Base-by-base conservation (phyloP, 257 asterid genomes). In the Catharanthus roseus region DNA sequence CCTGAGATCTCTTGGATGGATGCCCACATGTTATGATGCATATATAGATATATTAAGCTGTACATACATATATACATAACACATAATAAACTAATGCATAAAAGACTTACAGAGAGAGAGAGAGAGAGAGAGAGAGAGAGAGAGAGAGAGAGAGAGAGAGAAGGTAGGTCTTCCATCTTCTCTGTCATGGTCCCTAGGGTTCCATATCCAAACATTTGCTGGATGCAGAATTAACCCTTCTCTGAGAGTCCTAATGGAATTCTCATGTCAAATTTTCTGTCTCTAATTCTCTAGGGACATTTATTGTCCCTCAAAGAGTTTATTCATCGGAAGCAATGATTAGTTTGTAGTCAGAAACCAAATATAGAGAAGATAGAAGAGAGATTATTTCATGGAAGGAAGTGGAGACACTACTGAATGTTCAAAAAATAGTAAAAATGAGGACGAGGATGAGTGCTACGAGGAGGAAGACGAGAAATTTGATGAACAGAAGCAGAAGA, bases 171-270 rank as follows among this genome's bases (percentile, higher is more conserved):
- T 72, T 81, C 80, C 85, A 41, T 80, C 87, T 80, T 77, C 83
- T 67, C 86, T 72, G 73, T 74, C 76, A 65, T 41, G 41, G 38
- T 68, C 5, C 8, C 82, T 88, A 86, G 90, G 97, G 93, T 84
- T 90, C 80, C 69, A 68, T 81, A 80, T 80, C 73, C 70, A n/a
- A n/a, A n/a, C 81, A 82, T 74, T 66, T 75, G 61, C 75, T 77
- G 67, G 68, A 69, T 55, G 39, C 24, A 53, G 65, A 38, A 38
- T 38, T 3, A 42, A 65, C 15, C 36, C 36, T 38, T 69, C 79
- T 78, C 62, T 58, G 58, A 56, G 3, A 38, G 42, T 60, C 65
- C 33, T 63, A 28, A 74, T 65, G 76, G 68, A 68, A 70, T 70
- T 79, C 53, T 72, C 47, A 34, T 45, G 66, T 34, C 41, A 50